Evolutionary conservation across 768 basidiomycete genomes (phyloP).

Genomic region (Amanita thiersii): DNA sequence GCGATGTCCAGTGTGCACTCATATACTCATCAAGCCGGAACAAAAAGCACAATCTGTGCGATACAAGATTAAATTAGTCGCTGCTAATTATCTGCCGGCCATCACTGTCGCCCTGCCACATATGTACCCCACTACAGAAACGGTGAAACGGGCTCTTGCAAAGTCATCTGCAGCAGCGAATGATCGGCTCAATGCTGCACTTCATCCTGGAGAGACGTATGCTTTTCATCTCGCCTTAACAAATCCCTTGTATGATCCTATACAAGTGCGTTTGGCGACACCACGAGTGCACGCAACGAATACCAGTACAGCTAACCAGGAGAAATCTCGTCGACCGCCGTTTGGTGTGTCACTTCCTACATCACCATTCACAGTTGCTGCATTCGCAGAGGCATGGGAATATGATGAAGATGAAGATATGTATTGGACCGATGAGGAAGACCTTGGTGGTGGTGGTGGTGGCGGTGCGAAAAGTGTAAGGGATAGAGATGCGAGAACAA

Average conservation of each 20-base stretch:
- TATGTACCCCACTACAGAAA: slow-evolving; percentile 30
- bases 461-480: slow-evolving; percentile 26
- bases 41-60: slow-evolving; percentile 91
- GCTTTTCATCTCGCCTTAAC: slow-evolving; percentile 86
- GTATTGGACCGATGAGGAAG: slow-evolving; percentile 51
- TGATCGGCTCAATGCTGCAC: slow-evolving; percentile 25
- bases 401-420: slow-evolving; percentile 95
- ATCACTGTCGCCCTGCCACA: slow-evolving; percentile 69
- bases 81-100: slow-evolving; percentile 87
- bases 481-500: slow-evolving; percentile 39
- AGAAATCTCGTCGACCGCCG: slow-evolving; percentile 59
- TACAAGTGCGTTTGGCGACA: slow-evolving; percentile 81
- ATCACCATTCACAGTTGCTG: slow-evolving; percentile 71
- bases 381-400: slow-evolving; percentile 97
- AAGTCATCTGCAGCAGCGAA: slow-evolving; percentile 36
- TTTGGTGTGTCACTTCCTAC: slow-evolving; percentile 80
- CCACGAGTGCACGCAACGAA: slow-evolving; percentile 47
- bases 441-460: slow-evolving; percentile 42
- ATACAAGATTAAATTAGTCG: slow-evolving; percentile 97
- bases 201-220: slow-evolving; percentile 77
- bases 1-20: slow-evolving; percentile 88
- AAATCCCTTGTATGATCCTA: slow-evolving; percentile 94
- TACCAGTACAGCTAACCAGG: slow-evolving; percentile 15
- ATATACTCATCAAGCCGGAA: slow-evolving; percentile 97
- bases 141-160: slow-evolving; percentile 30